phyloP scores from a whole-genome alignment of 208 protist genomes.

The Acanthamoeba royreba region DNA sequence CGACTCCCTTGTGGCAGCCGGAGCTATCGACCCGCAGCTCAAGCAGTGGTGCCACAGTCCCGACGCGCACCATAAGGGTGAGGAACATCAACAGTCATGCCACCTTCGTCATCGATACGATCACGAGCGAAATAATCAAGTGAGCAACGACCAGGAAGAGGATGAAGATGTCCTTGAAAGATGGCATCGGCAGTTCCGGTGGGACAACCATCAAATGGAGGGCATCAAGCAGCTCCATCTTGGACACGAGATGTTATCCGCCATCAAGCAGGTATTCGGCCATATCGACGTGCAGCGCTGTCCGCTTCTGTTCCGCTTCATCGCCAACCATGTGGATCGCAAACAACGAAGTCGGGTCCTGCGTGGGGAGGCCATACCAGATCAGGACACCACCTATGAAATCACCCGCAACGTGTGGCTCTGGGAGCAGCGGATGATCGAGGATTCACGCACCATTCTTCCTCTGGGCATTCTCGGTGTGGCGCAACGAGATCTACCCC shows the following conservation, averaged over 20 bases:
- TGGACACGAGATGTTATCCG: neutral
- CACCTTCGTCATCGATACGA: too few species aligned
- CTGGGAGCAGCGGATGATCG: neutral
- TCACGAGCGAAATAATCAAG: neutral
- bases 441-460: neutral
- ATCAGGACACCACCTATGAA: neutral
- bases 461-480: neutral
- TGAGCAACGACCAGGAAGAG: too few species aligned
- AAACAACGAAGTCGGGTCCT: neutral
- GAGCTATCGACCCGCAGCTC: neutral
- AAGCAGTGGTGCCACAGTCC: neutral
- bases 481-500: too few species aligned
- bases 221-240: neutral
- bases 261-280: neutral
- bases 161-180: neutral
- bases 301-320: neutral
- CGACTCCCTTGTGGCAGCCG: neutral
- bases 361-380: neutral
- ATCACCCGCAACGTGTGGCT: neutral
- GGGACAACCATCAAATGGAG: neutral
- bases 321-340: conserved; percentile 10
- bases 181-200: neutral
- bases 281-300: neutral
- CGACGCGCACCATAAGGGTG: neutral
- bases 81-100: too few species aligned